Evolutionary conservation across 495 filamentous ascomycete genomes (phyloP).

Genomic region (Pyrenula massariospora): DNA sequence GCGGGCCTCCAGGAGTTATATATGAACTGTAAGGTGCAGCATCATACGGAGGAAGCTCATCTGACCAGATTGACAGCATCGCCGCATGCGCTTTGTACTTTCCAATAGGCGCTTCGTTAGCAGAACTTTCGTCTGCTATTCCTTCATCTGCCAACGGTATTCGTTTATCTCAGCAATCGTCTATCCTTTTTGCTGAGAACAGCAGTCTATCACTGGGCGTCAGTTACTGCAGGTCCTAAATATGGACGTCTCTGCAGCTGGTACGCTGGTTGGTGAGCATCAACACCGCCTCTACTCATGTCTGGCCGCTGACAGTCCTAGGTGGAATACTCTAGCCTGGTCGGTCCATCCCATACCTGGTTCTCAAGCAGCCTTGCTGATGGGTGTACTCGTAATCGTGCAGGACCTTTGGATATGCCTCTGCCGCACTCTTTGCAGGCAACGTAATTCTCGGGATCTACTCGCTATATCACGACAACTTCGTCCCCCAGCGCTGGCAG

Average conservation of each 20-base stretch:
- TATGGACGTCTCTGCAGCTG: conserved; percentile 49
- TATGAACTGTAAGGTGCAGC: conserved; percentile 13
- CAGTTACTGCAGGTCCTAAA: conserved; percentile 57
- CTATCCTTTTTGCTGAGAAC: conserved; percentile 13
- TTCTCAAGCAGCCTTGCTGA: too few species aligned
- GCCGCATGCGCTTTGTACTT: conserved; percentile 12
- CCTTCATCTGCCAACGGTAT: conserved; percentile 37
- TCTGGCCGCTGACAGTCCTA: too few species aligned
- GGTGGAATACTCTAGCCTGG: conserved; percentile 25
- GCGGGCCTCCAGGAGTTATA: conserved; percentile 16
- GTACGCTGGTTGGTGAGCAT: conserved; percentile 54
- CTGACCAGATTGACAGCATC: conserved; percentile 1
- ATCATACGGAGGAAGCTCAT: background rate
- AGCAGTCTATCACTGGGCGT: conserved; percentile 9
- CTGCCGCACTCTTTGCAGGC: conserved; percentile 41
- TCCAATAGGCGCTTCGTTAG: conserved; percentile 23
- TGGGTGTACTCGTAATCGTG: background rate
- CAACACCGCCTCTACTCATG: too few species aligned
- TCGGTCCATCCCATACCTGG: too few species aligned
- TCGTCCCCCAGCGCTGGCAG: conserved; percentile 44
- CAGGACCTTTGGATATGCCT: conserved; percentile 33
- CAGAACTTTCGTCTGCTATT: conserved; percentile 52
- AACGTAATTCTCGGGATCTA: conserved; percentile 51
- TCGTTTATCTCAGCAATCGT: background rate
- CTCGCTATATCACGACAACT: conserved; percentile 44